Base-by-base conservation (phyloP, 23 red algal species). In the Pyropia yezoensis region DNA sequence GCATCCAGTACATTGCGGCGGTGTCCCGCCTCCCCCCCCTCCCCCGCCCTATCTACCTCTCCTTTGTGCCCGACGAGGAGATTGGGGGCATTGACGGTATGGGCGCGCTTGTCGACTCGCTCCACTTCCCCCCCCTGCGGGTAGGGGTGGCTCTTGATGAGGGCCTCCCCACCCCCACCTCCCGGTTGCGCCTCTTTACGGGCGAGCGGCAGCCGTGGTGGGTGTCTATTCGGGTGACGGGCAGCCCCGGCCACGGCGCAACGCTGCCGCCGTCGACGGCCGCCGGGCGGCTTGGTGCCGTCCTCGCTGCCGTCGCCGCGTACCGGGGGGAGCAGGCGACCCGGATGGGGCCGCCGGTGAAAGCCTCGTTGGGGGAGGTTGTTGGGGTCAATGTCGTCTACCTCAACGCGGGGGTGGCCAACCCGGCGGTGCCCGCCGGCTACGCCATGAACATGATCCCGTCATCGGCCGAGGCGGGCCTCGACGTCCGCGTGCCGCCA, bases 401-500 rank as follows among this genome's bases (percentile, higher is more conserved):
- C 66, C 27, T 84, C 18, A 59, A 78, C 27, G 70, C 77, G 1
- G 77, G 83, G 27, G 58, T 64, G 21, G 63, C 66, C 30, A 62
- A 76, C 61, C 65, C 55, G 14, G 45, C 50, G 1, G 57, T 77
- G 5, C 24, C 71, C 3, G 33, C 57, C 29, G 83, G 83, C 24
- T 77, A 75, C 52, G 61, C 49, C 3, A 96, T 89, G 78, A 96
- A 96, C 69, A 55, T 96, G 19, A 90, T 96, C 63, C 79, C 92
- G 39, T 76, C 76, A 18, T 50, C 69, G 27, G 84, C 85, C 24
- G 68, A 77, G 18, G 65, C 79, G 62, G 77, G 83, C 20, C 73
- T 96, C 33, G 92, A 96, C 57, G 86, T 96, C 72, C 92, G 92
- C 55, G 83, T 96, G 25, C 92, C 92, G 20, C 92, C 92, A 19